Base-by-base conservation (phyloP, 2,329 filamentous ascomycete genomes). In the Colletotrichum sojae region DNA sequence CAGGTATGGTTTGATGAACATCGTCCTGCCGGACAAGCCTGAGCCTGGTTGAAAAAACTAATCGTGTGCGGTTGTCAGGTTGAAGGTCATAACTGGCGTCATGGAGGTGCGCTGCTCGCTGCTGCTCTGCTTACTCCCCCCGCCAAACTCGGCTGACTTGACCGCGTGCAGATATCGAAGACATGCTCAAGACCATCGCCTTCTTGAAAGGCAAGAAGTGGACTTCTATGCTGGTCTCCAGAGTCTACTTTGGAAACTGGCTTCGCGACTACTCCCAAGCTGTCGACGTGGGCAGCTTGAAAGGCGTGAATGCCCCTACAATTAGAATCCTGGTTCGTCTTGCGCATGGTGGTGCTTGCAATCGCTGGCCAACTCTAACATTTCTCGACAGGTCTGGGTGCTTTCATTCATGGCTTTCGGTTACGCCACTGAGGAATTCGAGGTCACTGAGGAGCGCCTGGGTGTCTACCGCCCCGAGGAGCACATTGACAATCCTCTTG, bases 241-340 rank as follows among this genome's bases (percentile, higher is more conserved):
- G 92, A 63, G 91, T 91, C 36, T 95, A 94, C 81, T 95, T 95
- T 83, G 93, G 93, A 67, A 96, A 96, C 80, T 96, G 93, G 93
- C 83, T 95, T 48, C 88, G 93, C 69, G 93, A 95, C 82, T 96
- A 96, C 78, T 94, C 92, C 13, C 93, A 95, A 76, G 93, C 93
- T 43, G 87, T 95, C 78, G 93, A 95, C 76, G 91, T 95, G 13
- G 92, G 92, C 56, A 94, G 91, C 69, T 80, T 96, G 71, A 95
- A 94, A 81, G 91, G 90, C 69, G 90, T 94, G 69, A 93, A 92
- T 71, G 91, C 92, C 40, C 90, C 91, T 45, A 94, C 93, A 4
- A 93, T 96, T 74, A 88, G 93, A 51, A 89, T 95, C 69, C 81
- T 96, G 45, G 91, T 87, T 77, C 65, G 80, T 25, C 25, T 36